Conservation (phyloP, 2,329 filamentous ascomycete species). For the Gyromitra esculenta region DNA sequence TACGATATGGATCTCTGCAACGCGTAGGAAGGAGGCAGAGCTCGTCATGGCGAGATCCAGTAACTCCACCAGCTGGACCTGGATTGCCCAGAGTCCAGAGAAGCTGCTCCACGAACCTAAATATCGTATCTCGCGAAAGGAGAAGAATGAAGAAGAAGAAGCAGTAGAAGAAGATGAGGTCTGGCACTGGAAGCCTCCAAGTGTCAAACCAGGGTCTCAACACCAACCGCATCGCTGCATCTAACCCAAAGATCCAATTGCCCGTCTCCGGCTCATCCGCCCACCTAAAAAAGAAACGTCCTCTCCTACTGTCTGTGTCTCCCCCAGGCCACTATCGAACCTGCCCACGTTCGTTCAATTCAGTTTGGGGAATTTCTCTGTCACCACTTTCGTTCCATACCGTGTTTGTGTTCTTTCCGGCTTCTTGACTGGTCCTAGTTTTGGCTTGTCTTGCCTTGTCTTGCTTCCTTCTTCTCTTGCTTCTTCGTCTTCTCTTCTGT, state of each 20-base stretch:
- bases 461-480: conserved; percentile 33
- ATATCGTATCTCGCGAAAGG: not conserved
- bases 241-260: conserved; percentile 48
- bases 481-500: conserved; percentile 41
- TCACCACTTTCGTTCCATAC: conserved; percentile 32
- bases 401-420: conserved; percentile 26
- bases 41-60: conserved; percentile 4
- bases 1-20: not conserved
- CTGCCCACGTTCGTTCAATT: conserved; percentile 29
- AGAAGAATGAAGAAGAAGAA: not conserved
- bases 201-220: conserved; percentile 28
- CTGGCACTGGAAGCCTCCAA: conserved; percentile 7
- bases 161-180: not conserved
- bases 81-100: not conserved
- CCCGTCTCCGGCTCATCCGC: conserved; percentile 38
- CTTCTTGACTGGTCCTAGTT: conserved; percentile 27
- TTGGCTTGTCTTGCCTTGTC: conserved; percentile 23
- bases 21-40: conserved; percentile 32
- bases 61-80: conserved; percentile 17
- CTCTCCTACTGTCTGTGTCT: conserved; percentile 2
- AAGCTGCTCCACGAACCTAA: not conserved
- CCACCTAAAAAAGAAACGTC: conserved; percentile 29
- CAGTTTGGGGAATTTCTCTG: conserved; percentile 16
- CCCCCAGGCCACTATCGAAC: conserved; percentile 20
- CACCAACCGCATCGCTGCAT: conserved; percentile 38